phyloP scores from a whole-genome alignment of 768 basidiomycete species.

The Hericium erinaceus region DNA sequence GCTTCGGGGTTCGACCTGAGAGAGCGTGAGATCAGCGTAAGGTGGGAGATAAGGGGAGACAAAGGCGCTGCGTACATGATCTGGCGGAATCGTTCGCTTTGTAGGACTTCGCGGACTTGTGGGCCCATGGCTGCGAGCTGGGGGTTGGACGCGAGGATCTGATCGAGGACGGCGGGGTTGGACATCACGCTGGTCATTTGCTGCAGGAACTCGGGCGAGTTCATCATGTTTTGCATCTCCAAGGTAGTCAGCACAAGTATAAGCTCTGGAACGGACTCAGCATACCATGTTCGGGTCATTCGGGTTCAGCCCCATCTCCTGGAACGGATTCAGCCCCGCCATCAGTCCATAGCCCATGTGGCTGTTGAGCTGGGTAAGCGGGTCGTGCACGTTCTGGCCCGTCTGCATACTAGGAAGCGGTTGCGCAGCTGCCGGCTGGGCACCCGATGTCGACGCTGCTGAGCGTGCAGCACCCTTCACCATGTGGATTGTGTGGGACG shows the following conservation, averaged over 20 bases:
- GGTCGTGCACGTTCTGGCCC: constrained; percentile 83
- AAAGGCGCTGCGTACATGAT: constrained; percentile 39
- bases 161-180: constrained; percentile 83
- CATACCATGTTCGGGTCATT: constrained; percentile 92
- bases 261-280: constrained; percentile 1
- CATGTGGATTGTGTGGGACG: constrained; percentile 86
- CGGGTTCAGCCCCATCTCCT: constrained; percentile 81
- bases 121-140: constrained; percentile 69
- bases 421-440: constrained; percentile 37
- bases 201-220: constrained; percentile 73
- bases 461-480: constrained; percentile 71
- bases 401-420: constrained; percentile 80
- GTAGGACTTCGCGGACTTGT: constrained; percentile 70
- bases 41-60: constrained; percentile 1
- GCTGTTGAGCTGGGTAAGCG: constrained; percentile 74
- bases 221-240: constrained; percentile 79
- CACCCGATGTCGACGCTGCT: constrained; percentile 19
- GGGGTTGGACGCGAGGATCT: constrained; percentile 77
- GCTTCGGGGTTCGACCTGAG: constrained; percentile 66
- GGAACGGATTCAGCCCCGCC: constrained; percentile 88
- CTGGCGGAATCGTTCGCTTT: constrained; percentile 63
- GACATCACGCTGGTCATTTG: constrained; percentile 85
- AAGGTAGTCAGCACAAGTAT: background rate
- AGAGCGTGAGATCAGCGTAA: background rate
- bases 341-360: constrained; percentile 70